Evolutionary conservation across 495 filamentous ascomycete genomes (phyloP).

Genomic region (Penicillium parvum): DNA sequence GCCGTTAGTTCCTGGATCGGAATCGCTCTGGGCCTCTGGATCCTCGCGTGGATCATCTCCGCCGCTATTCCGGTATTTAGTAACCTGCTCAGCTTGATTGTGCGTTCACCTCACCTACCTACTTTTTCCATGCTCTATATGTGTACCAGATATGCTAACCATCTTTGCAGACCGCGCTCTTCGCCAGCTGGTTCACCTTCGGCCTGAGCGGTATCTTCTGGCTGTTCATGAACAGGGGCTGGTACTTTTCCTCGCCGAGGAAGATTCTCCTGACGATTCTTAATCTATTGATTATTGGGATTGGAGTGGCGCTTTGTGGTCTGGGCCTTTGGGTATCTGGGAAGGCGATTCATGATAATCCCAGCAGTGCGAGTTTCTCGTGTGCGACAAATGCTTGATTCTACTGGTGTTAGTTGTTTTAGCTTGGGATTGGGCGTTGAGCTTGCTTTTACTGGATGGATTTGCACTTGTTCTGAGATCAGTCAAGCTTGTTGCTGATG

Average conservation of each 20-base stretch:
- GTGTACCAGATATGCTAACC: slow-evolving; percentile 1
- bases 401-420: not conserved
- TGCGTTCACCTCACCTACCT: slow-evolving; percentile 30
- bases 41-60: slow-evolving; percentile 68
- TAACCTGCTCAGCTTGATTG: slow-evolving; percentile 53
- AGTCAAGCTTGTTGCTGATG: too few relatives aligned
- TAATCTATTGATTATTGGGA: slow-evolving; percentile 26
- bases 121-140: not conserved
- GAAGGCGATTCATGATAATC: slow-evolving; percentile 36
- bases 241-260: slow-evolving; percentile 23
- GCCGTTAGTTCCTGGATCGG: slow-evolving; percentile 51
- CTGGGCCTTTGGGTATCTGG: slow-evolving; percentile 44
- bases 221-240: slow-evolving; percentile 36
- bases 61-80: slow-evolving; percentile 70
- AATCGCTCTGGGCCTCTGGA: slow-evolving; percentile 52
- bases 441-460: too few relatives aligned
- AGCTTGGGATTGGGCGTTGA: not conserved
- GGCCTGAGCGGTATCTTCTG: slow-evolving; percentile 42
- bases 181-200: slow-evolving; percentile 44
- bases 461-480: too few relatives aligned
- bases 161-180: slow-evolving; percentile 33
- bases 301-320: slow-evolving; percentile 38
- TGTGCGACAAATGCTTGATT: slow-evolving; percentile 37
- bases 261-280: slow-evolving; percentile 32
- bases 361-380: slow-evolving; percentile 37